Base-by-base conservation (phyloP, 306 rosid species). In the Quercus berberidifolia region DNA sequence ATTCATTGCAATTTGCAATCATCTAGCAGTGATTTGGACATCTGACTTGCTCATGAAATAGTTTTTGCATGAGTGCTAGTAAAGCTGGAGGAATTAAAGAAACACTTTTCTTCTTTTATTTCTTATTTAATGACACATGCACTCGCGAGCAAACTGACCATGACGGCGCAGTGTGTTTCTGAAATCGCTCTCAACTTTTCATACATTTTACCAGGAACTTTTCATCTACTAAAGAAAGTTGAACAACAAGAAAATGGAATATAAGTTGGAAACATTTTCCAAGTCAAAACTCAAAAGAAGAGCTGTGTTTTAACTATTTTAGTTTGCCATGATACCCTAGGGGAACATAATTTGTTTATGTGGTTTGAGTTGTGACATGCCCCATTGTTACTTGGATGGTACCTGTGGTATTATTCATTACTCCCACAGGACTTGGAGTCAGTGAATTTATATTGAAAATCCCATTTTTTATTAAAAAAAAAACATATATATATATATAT, bases 401-500 rank as follows among this genome's bases (percentile, higher is more conserved):
- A 7, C 0, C 1, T 38, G 0, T 38, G 11, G 10, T 41, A 41
- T 41, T 41, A 41, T 41, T 0, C 0, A 7, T 41, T 41, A 41
- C 0, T 41, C 12, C 0, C 3, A 38, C 2, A 8, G 1, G 3
- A 41, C 3, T 0, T 8, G 11, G 3, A 41, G 46, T 41, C 3
- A 2, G 1, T 7, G 46, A 41, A 41, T 41, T 3, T 0, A 41
- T 11, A 2, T 41, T 0, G 11, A 8, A 41, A 8, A 41, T 8
- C 11, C 0, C 11, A 2, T 8, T 41, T 41, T 38, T 38, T 38
- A 1, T 38, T 38, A 7, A 7, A 0, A 0, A 38, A 1, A 38
- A 1, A 2, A 7, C 1, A 35, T 3, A 30, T 4, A 30, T 30
- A 30, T 30, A 30, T 0, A 31, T 1, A 31, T 1, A 33, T 33